Evolutionary conservation across 208 protist genomes (phyloP), one percentile per base, ranked within the genome.

Genomic region (Crithidia thermophila): DNA sequence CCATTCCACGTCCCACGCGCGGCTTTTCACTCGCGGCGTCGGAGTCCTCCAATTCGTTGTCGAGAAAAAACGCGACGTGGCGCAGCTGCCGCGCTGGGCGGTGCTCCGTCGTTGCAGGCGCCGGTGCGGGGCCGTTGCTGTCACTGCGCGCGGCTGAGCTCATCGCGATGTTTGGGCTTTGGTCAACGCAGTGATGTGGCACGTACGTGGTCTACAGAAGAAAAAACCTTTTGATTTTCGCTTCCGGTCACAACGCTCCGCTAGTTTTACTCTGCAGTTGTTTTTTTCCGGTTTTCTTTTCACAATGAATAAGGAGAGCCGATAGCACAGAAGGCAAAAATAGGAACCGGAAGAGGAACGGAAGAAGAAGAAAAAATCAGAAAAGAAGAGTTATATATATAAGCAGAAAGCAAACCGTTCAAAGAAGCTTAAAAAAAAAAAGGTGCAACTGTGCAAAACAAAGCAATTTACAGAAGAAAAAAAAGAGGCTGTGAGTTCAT

Each of bases 51-150:
- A 46, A 14, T 2, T 47, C 51, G 28, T 30, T 13, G 36, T 70
- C 71, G 20, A 77, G 28, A 40, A 70, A 45, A 45, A 77, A 77
- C 30, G 56, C 71, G 18, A 77, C 71, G 34, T 77, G 61, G 18
- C 71, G 62, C 33, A 20, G 51, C 27, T 46, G 13, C 36, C 63
- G 52, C 0, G 34, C 33, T 21, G 60, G 30, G 34, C 52, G 39
- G 21, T 34, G 40, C 34, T 25, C 60, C 0, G 30, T 31, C 25
- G 51, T 27, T n/a, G 49, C 43, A 16, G 59, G 37, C 18, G 25
- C 51, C 11, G 67, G 45, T 21, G 43, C 10, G 10, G 50, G 53
- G 21, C 37, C n/a, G 9, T 57, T 25, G 2, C 31, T 27, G 30
- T 61, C 59, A 8, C 30, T 51, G 39, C 50, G 37, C n/a, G 46